These are phyloP conservation scores for Pythium scleroteichum DNA, from an alignment of 352 stramenopile genomes.

Conservation along the genomic window DNA sequence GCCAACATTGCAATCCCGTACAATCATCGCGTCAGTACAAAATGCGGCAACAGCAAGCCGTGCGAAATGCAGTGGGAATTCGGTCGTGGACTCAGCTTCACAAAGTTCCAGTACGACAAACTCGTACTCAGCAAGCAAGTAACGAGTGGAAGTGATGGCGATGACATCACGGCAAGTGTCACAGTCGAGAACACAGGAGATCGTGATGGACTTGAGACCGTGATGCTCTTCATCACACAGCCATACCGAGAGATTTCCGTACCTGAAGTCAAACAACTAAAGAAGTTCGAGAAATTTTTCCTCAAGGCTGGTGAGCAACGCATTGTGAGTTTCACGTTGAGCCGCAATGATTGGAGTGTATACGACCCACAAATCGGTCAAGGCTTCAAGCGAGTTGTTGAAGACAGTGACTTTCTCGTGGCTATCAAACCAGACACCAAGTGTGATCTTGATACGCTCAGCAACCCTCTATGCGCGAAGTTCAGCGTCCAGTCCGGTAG, in stretches of 20 bases:
- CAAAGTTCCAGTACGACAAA: slow-evolving; percentile 57
- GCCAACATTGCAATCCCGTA: slow-evolving; percentile 50
- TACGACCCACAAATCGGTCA: slow-evolving; percentile 58
- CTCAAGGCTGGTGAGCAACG: slow-evolving; percentile 21
- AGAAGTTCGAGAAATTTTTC: slow-evolving; percentile 73
- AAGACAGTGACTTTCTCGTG: slow-evolving; percentile 56
- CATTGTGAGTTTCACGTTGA: slow-evolving; percentile 25
- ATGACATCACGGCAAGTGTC: slow-evolving; percentile 31
- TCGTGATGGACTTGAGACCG: slow-evolving; percentile 29
- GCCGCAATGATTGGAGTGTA: slow-evolving; percentile 39
- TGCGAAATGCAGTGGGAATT: slow-evolving; percentile 72
- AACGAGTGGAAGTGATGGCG: slow-evolving; percentile 18
- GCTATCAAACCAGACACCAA: slow-evolving; percentile 60
- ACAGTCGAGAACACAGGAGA: slow-evolving; percentile 35
- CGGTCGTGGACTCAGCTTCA: slow-evolving; percentile 75
- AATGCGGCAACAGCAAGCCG: slow-evolving; percentile 27
- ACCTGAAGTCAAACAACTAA: slow-evolving; percentile 83
- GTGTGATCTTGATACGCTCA: slow-evolving; percentile 25
- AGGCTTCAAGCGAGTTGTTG: slow-evolving; percentile 44
- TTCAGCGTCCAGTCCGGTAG: slow-evolving; percentile 21
- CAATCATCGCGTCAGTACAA: slow-evolving; percentile 35
- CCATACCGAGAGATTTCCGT: slow-evolving; percentile 50
- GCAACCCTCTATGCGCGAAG: slow-evolving; percentile 38
- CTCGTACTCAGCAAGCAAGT: slow-evolving; percentile 37
- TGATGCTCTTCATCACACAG: slow-evolving; percentile 38